Conservation (phyloP, 73 alveolate species). For the Durusdinium trenchii region DNA sequence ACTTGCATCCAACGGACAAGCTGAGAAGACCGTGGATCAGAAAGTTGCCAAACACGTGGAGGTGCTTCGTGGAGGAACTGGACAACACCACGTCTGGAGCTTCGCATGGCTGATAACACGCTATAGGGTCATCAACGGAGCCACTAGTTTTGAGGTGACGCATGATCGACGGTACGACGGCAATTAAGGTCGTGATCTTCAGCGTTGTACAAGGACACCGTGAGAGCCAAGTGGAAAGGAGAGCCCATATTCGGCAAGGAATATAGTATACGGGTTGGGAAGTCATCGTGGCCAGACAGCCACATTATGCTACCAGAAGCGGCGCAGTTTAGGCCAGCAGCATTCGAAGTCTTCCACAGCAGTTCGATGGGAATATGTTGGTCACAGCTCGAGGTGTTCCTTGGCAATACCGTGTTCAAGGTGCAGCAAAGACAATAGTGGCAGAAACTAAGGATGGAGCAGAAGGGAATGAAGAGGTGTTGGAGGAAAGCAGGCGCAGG, state of each 20-base stretch:
- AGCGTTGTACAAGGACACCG: background rate
- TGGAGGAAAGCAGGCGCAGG: background rate
- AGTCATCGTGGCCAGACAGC: background rate
- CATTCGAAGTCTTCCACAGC: background rate
- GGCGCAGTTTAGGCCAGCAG: background rate
- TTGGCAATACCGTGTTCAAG: background rate
- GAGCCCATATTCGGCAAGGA: background rate
- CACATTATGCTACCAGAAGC: background rate
- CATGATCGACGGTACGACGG: background rate
- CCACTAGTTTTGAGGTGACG: background rate
- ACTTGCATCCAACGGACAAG: background rate
- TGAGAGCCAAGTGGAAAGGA: background rate
- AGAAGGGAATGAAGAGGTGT: background rate
- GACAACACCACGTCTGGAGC: background rate
- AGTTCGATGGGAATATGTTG: background rate
- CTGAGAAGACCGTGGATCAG: background rate
- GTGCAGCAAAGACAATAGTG: background rate
- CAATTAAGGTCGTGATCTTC: background rate
- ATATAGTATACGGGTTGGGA: conserved; percentile 7
- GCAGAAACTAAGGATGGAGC: background rate
- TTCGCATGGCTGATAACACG: background rate
- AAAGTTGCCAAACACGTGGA: background rate
- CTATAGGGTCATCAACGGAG: background rate
- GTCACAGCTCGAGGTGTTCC: background rate
- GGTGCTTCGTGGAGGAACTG: background rate